A percentile compares a stretch with the other conserved stretches of the same genome.
Evolutionary conservation across 257 asterid species (phyloP).

Genomic region (Solanum tacnaense): DNA sequence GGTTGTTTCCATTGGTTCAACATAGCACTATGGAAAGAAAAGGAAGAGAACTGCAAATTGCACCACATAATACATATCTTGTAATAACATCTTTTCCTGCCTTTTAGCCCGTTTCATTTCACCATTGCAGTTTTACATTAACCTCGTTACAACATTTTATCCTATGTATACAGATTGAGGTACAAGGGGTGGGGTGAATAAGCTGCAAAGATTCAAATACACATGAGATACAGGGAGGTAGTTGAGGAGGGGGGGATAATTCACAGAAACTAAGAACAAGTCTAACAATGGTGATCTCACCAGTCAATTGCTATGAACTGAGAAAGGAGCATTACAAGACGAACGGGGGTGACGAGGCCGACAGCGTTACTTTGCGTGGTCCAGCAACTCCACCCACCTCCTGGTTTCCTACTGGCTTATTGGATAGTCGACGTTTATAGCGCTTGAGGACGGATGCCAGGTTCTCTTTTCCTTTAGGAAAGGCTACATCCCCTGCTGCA

Average conservation of each 20-base stretch:
- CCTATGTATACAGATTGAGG: constrained; percentile 26
- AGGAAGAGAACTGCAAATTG: not conserved
- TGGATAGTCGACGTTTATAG: constrained; percentile 78
- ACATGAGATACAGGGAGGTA: not conserved
- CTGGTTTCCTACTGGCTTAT: constrained; percentile 36
- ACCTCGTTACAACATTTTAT: constrained; percentile 10
- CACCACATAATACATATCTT: not conserved
- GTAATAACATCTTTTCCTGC: constrained; percentile 2
- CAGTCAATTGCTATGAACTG: constrained; percentile 12
- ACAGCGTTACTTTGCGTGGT: constrained; percentile 16
- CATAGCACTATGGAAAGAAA: not conserved
- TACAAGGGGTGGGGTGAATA: constrained; percentile 1
- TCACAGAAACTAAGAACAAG: constrained; percentile 8
- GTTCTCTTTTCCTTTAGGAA: constrained; percentile 85
- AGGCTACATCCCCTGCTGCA: constrained; percentile 99
- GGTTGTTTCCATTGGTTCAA: not conserved
- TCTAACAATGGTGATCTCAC: not conserved
- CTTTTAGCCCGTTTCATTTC: not conserved
- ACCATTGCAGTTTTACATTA: constrained; percentile 4
- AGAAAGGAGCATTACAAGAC: constrained; percentile 23
- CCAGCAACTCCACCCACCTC: constrained; percentile 21
- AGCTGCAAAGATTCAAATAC: constrained; percentile 4
- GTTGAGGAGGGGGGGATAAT: not conserved
- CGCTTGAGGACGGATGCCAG: constrained; percentile 86
- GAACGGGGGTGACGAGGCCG: constrained; percentile 14